Evolutionary conservation across 805 yeast genomes (phyloP).

Genomic region (Barnettozyma salicaria): DNA sequence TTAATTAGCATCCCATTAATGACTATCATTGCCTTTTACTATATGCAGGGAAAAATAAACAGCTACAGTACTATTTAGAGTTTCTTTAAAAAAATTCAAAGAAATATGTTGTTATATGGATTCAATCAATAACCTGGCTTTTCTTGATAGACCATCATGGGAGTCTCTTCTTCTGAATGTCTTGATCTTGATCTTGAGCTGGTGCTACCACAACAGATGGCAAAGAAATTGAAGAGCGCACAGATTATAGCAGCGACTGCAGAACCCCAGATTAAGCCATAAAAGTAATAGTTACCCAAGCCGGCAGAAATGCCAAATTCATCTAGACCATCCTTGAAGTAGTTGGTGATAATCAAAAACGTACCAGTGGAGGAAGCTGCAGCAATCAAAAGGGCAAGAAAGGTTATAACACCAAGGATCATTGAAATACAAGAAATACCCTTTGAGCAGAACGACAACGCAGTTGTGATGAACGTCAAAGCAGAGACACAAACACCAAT

Average conservation of each 20-base stretch:
- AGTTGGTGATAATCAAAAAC: slow-evolving; percentile 41
- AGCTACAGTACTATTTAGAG: too few species aligned
- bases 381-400: slow-evolving; percentile 34
- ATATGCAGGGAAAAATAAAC: too few species aligned
- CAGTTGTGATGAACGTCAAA: slow-evolving; percentile 37
- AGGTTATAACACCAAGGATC: slow-evolving; percentile 38
- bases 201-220: slow-evolving; percentile 38
- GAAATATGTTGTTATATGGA: too few species aligned
- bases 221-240: slow-evolving; percentile 28
- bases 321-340: slow-evolving; percentile 43
- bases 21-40: too few species aligned
- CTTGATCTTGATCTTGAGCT: slow-evolving; percentile 2
- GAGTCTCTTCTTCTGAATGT: slow-evolving; percentile 9
- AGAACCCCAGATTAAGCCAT: slow-evolving; percentile 62
- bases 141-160: slow-evolving; percentile 20
- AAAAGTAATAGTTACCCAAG: slow-evolving; percentile 41
- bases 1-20: too few species aligned
- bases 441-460: slow-evolving; percentile 41
- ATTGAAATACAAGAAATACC: slow-evolving; percentile 41
- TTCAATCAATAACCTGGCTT: too few species aligned
- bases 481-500: slow-evolving; percentile 41
- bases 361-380: slow-evolving; percentile 60
- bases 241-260: slow-evolving; percentile 42
- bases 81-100: too few species aligned
- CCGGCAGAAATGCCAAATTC: slow-evolving; percentile 51